Evolutionary conservation across 768 basidiomycete species (phyloP), one percentile per base, ranked within the genome.

Genomic region (Naganishia randhawae): DNA sequence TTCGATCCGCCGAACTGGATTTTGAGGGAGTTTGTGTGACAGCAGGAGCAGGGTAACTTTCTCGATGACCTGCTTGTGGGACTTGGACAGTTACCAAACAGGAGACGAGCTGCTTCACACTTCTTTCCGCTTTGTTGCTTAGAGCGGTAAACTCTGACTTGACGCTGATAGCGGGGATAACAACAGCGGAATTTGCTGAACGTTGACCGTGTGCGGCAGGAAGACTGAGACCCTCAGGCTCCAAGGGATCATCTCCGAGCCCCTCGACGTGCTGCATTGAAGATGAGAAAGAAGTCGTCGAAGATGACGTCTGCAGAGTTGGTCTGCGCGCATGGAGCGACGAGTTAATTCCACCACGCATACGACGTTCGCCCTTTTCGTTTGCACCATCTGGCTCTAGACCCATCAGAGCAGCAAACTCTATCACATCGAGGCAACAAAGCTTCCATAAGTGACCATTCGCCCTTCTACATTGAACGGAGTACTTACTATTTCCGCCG

Each of bases 31-130:
- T 48, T 48, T 22, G 45, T 48, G 19, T 48, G 3, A 48, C 19
- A 19, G 35, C 33, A 42, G 54, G 50, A 16, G 75, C 68, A 1
- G 75, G 53, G 52, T 80, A 80, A 42, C 50, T 61, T 16, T 68
- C 73, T 51, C 74, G 51, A 33, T 72, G 66, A 10, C 74, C 76
- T n/a, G 77, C 74, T 19, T 71, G 66, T 1, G 95, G 91, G 1
- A 98, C 85, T 81, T 96, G 92, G 73, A 99, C 88, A 68, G 94
- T 84, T 70, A 99, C 88, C 75, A 97, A 89, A 77, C 94, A 97
- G 11, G 95, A 96, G 71, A 97, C 82, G 0, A 91, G 89, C 79
- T 95, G 91, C 72, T 86, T 90, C 65, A 75, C 76, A n/a, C 77
- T 76, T 11, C 68, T 67, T 7, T 37, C 84, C 72, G 71, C 88